phyloP scores from a whole-genome alignment of 208 protist genomes.

The Trypanosoma scelopori region DNA sequence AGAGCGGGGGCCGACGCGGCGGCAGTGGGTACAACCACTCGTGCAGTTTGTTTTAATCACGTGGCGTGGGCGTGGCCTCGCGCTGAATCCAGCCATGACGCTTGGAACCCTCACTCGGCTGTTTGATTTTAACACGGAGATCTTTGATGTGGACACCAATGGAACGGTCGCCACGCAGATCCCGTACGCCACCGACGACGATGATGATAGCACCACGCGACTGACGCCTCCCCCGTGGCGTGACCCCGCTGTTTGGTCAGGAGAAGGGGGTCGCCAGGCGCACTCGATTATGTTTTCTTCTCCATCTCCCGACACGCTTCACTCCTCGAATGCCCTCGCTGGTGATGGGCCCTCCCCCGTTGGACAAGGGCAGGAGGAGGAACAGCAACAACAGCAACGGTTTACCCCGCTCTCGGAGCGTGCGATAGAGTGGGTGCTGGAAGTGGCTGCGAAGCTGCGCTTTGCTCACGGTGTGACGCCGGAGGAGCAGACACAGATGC shows the following conservation, averaged over 20 bases:
- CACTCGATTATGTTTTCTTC: no score
- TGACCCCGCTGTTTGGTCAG: no score
- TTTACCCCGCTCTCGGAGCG: slow-evolving; percentile 19
- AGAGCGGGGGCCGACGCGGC: slow-evolving; percentile 4
- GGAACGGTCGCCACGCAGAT: background rate
- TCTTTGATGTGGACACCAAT: slow-evolving; percentile 10
- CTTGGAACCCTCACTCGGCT: slow-evolving; percentile 16
- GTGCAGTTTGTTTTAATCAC: slow-evolving; percentile 19
- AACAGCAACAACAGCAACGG: background rate
- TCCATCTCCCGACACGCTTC: no score
- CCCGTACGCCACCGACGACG: background rate
- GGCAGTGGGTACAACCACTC: slow-evolving; percentile 22
- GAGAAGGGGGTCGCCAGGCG: no score
- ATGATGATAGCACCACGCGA: background rate
- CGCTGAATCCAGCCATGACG: slow-evolving; percentile 25
- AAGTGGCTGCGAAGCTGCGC: slow-evolving; percentile 34
- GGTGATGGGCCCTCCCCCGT: no score
- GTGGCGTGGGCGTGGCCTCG: slow-evolving; percentile 18
- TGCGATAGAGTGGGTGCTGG: slow-evolving; percentile 37
- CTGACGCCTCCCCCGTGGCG: no score
- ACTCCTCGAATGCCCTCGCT: no score
- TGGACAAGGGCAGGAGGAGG: background rate
- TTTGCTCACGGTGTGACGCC: slow-evolving; percentile 19
- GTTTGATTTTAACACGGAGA: slow-evolving; percentile 21
- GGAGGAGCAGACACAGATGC: slow-evolving; percentile 32